These are phyloP conservation scores for Artemisia annua DNA, from an alignment of 129 eudicot species.

Conservation along the genomic window DNA sequence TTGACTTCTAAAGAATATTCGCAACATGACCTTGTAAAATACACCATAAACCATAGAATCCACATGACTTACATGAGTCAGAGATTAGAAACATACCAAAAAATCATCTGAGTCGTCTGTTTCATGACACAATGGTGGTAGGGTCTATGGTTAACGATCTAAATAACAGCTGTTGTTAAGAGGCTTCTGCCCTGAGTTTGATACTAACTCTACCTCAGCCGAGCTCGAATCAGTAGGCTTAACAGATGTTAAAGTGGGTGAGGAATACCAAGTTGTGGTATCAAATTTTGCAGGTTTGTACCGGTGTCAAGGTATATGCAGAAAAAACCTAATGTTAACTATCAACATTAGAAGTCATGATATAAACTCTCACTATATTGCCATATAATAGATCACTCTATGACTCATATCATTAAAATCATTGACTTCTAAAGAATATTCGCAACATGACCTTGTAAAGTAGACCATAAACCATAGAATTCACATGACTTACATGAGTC, in stretches of 20 bases:
- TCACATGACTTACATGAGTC: too few relatives aligned
- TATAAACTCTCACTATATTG: too few relatives aligned
- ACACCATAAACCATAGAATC: slow-evolving; percentile 8
- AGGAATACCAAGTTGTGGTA: slow-evolving; percentile 79
- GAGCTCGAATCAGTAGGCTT: slow-evolving; percentile 63
- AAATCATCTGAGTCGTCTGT: slow-evolving; percentile 82
- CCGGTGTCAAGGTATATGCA: slow-evolving; percentile 49
- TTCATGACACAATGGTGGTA: slow-evolving; percentile 79
- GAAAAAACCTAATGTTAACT: too few relatives aligned
- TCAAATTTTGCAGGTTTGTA: slow-evolving; percentile 87
- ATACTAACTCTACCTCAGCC: not conserved
- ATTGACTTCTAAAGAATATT: too few relatives aligned
- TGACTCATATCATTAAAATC: too few relatives aligned
- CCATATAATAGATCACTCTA: too few relatives aligned
- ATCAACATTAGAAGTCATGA: too few relatives aligned
- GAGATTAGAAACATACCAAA: slow-evolving; percentile 54
- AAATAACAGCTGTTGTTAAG: slow-evolving; percentile 74
- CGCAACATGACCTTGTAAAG: too few relatives aligned
- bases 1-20: slow-evolving; percentile 2
- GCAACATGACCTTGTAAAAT: slow-evolving; percentile 6
- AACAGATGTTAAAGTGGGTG: slow-evolving; percentile 80
- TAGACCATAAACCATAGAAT: too few relatives aligned
- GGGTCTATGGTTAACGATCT: slow-evolving; percentile 64
- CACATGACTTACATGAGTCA: slow-evolving; percentile 4
- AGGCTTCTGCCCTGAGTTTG: slow-evolving; percentile 37